phyloP scores from a whole-genome alignment of 257 asterid species.

The Nyctanthes arbortristis region DNA sequence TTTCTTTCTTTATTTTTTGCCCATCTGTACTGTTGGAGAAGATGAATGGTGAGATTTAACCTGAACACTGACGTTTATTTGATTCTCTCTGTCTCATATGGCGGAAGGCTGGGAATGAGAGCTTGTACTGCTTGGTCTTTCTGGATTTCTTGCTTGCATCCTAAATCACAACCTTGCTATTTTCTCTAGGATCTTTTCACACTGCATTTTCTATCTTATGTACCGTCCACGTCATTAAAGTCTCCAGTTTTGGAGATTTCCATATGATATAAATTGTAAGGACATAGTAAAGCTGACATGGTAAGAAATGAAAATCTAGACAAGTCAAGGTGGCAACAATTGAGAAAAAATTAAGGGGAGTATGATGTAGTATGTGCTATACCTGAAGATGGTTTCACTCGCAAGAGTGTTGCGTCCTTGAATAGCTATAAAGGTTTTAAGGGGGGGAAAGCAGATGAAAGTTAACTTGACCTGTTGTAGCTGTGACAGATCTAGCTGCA shows the following conservation, averaged over 20 bases:
- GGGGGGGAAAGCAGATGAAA: not conserved
- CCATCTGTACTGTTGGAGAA: conserved; percentile 2
- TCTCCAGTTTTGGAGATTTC: not conserved
- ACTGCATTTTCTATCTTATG: not conserved
- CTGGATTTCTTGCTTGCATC: not conserved
- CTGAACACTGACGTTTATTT: not conserved
- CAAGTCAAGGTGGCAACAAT: not conserved
- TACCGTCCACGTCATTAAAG: not conserved
- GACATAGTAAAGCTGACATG: not conserved
- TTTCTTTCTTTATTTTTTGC: too few relatives aligned
- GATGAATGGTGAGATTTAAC: conserved; percentile 8
- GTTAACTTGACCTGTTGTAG: not conserved
- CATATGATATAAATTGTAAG: not conserved
- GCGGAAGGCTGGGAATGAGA: not conserved
- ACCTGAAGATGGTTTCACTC: not conserved
- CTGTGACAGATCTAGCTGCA: not conserved
- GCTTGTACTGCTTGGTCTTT: not conserved
- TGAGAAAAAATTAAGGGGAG: not conserved
- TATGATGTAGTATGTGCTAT: not conserved
- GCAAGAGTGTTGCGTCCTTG: not conserved
- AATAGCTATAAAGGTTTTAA: not conserved
- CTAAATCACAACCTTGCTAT: not conserved
- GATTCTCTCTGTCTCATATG: not conserved
- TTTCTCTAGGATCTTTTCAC: not conserved
- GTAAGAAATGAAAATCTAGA: not conserved